Evolutionary conservation across 352 stramenopile genomes (phyloP).

Genomic region (Pythium rhizo-oryzae): DNA sequence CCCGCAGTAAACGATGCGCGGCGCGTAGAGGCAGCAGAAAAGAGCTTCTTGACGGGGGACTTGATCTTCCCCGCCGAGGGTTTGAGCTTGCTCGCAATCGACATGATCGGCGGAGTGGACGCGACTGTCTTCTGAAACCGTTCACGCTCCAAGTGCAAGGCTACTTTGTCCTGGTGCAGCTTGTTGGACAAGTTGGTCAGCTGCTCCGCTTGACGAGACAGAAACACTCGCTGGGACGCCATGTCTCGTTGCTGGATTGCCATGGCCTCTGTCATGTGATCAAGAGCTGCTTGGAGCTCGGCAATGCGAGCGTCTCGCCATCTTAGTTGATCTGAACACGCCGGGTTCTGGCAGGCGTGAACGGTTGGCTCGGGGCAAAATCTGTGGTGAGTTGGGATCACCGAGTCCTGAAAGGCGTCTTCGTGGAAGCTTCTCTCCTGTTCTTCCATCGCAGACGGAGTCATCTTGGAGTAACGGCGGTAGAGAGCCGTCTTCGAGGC

Average conservation of each 20-base stretch:
- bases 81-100: conserved; percentile 16
- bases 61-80: conserved; percentile 13
- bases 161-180: conserved; percentile 40
- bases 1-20: conserved; percentile 22
- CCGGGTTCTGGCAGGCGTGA: conserved; percentile 23
- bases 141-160: conserved; percentile 35
- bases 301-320: conserved; percentile 40
- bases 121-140: conserved; percentile 22
- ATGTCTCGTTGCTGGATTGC: conserved; percentile 48
- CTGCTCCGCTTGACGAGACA: conserved; percentile 40
- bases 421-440: conserved; percentile 27
- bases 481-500: conserved; percentile 22
- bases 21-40: conserved; percentile 10
- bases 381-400: neutral
- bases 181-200: conserved; percentile 36
- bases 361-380: conserved; percentile 17
- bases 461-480: conserved; percentile 29
- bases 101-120: neutral
- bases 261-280: conserved; percentile 47
- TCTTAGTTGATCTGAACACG: conserved; percentile 31
- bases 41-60: conserved; percentile 22
- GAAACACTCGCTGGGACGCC: conserved; percentile 35
- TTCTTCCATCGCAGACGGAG: conserved; percentile 14
- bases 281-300: conserved; percentile 39
- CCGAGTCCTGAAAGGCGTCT: conserved; percentile 4